Percentiles rank a stretch among this genome's conserved stretches.
Evolutionary conservation across 441 rosid species (phyloP).

Genomic region (Pelargonium fulgidum): DNA sequence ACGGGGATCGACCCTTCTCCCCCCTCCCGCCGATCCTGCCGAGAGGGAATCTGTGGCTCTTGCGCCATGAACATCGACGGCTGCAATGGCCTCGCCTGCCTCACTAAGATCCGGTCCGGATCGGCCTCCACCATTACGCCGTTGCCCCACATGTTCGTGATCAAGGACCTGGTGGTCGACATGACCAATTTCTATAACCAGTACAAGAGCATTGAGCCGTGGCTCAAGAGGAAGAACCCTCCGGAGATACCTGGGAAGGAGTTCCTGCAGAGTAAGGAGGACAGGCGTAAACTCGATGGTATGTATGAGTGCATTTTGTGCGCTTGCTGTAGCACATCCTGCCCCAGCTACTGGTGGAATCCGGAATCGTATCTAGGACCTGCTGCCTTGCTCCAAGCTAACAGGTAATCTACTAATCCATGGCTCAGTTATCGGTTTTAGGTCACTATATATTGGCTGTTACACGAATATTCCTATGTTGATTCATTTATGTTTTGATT

Average conservation of each 20-base stretch:
- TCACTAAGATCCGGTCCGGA: constrained; percentile 63
- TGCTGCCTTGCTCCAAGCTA: constrained; percentile 91
- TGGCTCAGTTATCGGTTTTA: neutral
- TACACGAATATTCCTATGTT: neutral
- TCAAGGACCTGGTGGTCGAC: constrained; percentile 90
- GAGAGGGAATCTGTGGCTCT: constrained; percentile 95
- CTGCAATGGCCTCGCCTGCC: constrained; percentile 84
- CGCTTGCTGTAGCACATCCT: constrained; percentile 89
- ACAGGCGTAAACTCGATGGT: constrained; percentile 86
- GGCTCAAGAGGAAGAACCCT: constrained; percentile 92
- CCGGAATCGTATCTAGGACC: constrained; percentile 94
- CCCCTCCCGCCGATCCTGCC: constrained; percentile 88
- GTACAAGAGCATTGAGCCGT: constrained; percentile 97
- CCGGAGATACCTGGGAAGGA: constrained; percentile 62
- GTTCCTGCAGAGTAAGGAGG: constrained; percentile 77
- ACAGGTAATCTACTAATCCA: constrained; percentile 39
- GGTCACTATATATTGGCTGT: neutral
- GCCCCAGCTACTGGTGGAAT: constrained; percentile 99
- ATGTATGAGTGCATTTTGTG: constrained; percentile 95
- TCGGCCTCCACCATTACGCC: constrained; percentile 53
- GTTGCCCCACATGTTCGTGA: constrained; percentile 91
- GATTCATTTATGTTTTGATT: neutral
- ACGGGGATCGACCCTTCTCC: constrained; percentile 87
- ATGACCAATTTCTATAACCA: constrained; percentile 94
- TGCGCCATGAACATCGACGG: constrained; percentile 97